phyloP scores from a whole-genome alignment of 2,329 filamentous ascomycete genomes.

The Periconia sp. region DNA sequence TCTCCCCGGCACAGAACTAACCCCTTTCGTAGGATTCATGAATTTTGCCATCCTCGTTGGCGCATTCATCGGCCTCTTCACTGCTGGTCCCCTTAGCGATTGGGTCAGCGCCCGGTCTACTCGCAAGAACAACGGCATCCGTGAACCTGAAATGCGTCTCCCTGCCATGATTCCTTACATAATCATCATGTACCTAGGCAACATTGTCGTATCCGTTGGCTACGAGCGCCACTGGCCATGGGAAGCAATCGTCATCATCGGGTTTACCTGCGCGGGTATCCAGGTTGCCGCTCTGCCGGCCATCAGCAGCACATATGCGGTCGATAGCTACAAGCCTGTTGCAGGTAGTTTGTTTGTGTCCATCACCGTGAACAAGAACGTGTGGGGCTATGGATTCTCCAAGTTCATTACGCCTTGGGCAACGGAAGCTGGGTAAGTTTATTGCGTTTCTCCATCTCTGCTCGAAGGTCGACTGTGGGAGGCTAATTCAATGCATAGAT shows the following conservation, averaged over 20 bases:
- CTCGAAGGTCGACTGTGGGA: too few relatives aligned
- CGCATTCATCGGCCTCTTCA: conserved; percentile 60
- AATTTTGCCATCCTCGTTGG: conserved; percentile 65
- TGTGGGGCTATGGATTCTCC: conserved; percentile 67
- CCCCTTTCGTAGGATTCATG: conserved; percentile 51
- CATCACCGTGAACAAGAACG: conserved; percentile 68
- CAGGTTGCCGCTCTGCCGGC: conserved; percentile 66
- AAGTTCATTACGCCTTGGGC: conserved; percentile 63
- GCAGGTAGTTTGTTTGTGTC: conserved; percentile 65
- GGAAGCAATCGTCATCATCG: conserved; percentile 64
- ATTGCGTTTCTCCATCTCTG: too few relatives aligned
- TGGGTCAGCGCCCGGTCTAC: conserved; percentile 64
- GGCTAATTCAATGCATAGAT: too few relatives aligned
- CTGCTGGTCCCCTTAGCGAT: conserved; percentile 62
- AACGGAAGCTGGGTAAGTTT: conserved; percentile 51
- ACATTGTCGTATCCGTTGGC: conserved; percentile 62
- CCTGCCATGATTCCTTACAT: conserved; percentile 64
- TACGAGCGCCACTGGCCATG: conserved; percentile 61
- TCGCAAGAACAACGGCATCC: conserved; percentile 58
- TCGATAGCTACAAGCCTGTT: conserved; percentile 70
- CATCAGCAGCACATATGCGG: conserved; percentile 65
- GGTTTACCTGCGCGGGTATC: conserved; percentile 63
- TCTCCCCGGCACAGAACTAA: not conserved
- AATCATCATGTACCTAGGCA: conserved; percentile 62
- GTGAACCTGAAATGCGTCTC: conserved; percentile 65